Base-by-base conservation (phyloP, 148 eudicot genomes). In the Polygonum aviculare region DNA sequence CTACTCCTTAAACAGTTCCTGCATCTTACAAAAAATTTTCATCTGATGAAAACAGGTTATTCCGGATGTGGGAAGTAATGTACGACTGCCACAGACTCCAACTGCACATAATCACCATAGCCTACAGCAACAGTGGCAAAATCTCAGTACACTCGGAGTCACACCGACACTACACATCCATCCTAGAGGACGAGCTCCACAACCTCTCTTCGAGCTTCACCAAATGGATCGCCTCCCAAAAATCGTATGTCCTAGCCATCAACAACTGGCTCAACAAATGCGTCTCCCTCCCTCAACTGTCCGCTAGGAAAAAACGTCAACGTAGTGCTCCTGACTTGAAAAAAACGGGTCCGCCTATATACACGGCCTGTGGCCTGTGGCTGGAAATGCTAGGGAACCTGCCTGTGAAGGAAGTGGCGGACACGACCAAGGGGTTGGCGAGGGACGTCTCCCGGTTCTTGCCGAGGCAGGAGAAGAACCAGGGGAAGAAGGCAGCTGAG, bases 61-160 rank as follows among this genome's bases (percentile, higher is more conserved):
- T 87, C 79, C 86, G 84, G 75, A 94, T 94, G 98, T 94, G 98
- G 98, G 92, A 84, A 65, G 85, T 79, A 82, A 94, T 94, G 98
- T 79, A 75, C 65, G 97, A 90, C 55, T 92, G 93, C 84, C 98
- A 94, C 81, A 84, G 85, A 84, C 87, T 80, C 59, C 98, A 94
- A 81, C 78, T 89, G 38, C 88, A 86, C 76, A 82, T 87, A 73
- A 82, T 92, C 74, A 79, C 92, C 11, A 62, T 83, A 35, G 80
- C 89, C 55, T 81, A 78, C 45, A 74, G 78, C 75, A 85, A 81
- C 33, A 79, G 78, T 59, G 65, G 80, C 47, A 87, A 82, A 52
- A 82, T 90, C 79, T 80, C 86, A 31, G 62, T 87, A 12, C 92
- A 84, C 35, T 87, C 98, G 12, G 98, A 94, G 49, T 74, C 87